Conservation (phyloP, 1,139 yeast species). For the Starmera stellimalicola region DNA sequence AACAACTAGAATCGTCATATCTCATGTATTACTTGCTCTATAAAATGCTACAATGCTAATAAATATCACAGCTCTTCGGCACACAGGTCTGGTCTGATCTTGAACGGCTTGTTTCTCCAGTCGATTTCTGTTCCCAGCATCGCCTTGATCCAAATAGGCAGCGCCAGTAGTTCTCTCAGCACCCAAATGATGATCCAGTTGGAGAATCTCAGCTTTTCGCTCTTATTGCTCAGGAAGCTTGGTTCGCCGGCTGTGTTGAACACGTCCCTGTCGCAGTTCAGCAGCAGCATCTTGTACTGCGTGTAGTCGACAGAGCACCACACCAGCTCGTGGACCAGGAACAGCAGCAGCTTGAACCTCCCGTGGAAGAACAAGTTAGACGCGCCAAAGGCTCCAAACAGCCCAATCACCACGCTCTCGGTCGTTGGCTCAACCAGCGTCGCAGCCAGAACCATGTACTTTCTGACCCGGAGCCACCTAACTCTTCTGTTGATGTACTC, state of each 20-base stretch:
- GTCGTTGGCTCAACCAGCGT: conserved; percentile 84
- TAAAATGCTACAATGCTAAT: too few relatives aligned
- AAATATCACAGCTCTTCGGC: conserved; percentile 52
- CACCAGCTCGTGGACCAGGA: conserved; percentile 41
- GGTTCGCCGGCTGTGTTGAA: conserved; percentile 14
- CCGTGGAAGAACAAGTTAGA: conserved; percentile 34
- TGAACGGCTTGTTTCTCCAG: conserved; percentile 78
- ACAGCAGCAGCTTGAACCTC: conserved; percentile 23
- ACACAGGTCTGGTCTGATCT: conserved; percentile 61
- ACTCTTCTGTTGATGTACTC: conserved; percentile 64
- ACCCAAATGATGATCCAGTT: conserved; percentile 50
- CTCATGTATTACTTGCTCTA: too few relatives aligned
- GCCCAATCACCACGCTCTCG: conserved; percentile 61
- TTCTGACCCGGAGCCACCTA: conserved; percentile 84
- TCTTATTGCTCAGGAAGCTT: conserved; percentile 17
- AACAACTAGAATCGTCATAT: too few relatives aligned
- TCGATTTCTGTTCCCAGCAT: conserved; percentile 70
- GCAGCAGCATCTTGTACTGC: conserved; percentile 43
- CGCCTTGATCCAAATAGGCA: conserved; percentile 79
- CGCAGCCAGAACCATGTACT: conserved; percentile 81
- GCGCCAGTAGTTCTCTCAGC: conserved; percentile 61
- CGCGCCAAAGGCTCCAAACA: conserved; percentile 55
- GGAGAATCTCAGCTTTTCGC: conserved; percentile 25
- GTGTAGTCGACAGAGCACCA: conserved; percentile 61
- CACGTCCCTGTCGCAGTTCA: conserved; percentile 22